Conservation (phyloP, 306 rosid genomes). For the Corylus heterophylla region DNA sequence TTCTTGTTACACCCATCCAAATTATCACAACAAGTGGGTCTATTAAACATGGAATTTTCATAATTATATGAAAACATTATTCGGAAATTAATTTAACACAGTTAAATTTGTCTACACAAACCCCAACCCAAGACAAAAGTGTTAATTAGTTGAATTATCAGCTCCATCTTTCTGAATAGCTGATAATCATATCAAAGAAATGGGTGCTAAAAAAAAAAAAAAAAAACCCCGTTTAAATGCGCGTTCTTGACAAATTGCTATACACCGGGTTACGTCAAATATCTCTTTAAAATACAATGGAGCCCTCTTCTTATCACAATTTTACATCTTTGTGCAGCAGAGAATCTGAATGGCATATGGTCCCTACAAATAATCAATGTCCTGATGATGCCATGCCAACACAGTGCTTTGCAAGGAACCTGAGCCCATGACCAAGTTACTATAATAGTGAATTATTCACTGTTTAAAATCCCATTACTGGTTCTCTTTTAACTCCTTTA, state of each 20-base stretch:
- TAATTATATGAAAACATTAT: neutral
- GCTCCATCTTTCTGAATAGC: slow-evolving; percentile 1
- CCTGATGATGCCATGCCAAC: slow-evolving; percentile 28
- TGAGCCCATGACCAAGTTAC: neutral
- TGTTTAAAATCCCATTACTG: neutral
- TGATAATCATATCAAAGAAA: neutral
- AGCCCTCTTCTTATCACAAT: neutral
- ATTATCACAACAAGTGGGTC: neutral
- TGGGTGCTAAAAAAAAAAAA: neutral
- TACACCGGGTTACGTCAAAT: too few relatives aligned
- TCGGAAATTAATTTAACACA: neutral
- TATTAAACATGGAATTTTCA: neutral
- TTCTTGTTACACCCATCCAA: neutral
- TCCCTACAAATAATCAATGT: slow-evolving; percentile 13
- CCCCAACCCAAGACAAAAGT: neutral
- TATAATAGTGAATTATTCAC: neutral
- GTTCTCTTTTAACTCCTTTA: neutral
- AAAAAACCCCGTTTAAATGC: too few relatives aligned
- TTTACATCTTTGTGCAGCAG: neutral
- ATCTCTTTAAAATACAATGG: too few relatives aligned
- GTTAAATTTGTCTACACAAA: neutral
- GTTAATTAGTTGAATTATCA: slow-evolving; percentile 4
- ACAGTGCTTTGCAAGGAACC: slow-evolving; percentile 24
- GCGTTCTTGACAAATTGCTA: too few relatives aligned
- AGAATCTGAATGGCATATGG: slow-evolving; percentile 14